Evolutionary conservation across 495 filamentous ascomycete genomes (phyloP), one percentile per base, ranked within the genome.

Genomic region (Cercophora sp.): DNA sequence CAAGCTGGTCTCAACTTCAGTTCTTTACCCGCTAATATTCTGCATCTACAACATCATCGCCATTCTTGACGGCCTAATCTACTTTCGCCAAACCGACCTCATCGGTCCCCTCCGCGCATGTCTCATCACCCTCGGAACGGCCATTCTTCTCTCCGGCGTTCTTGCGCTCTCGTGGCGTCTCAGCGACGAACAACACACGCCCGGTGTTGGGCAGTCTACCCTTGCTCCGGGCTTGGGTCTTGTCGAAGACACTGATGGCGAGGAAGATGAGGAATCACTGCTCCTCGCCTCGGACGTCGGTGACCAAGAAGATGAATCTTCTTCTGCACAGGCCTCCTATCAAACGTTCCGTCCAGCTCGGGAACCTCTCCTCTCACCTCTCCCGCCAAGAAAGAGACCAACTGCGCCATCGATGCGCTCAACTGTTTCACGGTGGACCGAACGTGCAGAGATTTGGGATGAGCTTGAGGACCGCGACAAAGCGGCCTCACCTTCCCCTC

Each of bases 31-130:
- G 5, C 86, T 97, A 61, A 90, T 96, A 29, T 99, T 99, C 71
- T 99, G 93, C 81, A 85, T 96, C 56, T 99, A 97, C 76, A 99
- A 99, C 77, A 96, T 99, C 59, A 92, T 96, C 56, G 94, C 93
- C 52, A 99, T 97, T 57, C 74, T 97, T 54, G 94, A 99, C 70
- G 93, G 93, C 15, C 76, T 99, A 47, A 93, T 99, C 47, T 99
- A 99, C 69, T 99, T 97, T 74, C 80, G 82, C 41, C 94, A 99
- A 70, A 85, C 85, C 24, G 84, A 86, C 26, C 80, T 88, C 47
- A 80, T 99, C 35, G 76, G 82, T 15, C 73, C 82, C 1, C 71
- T 92, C 15, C 85, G 88, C 57, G 92, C 88, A 10, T 81, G 83
- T 18, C 83, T 96, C 39, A 95, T 99, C 51, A 80, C 90, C 1